These are phyloP conservation scores for Coemansia sp. DNA, from an alignment of 192 early-diverging fungal genomes.

Conservation along the genomic window DNA sequence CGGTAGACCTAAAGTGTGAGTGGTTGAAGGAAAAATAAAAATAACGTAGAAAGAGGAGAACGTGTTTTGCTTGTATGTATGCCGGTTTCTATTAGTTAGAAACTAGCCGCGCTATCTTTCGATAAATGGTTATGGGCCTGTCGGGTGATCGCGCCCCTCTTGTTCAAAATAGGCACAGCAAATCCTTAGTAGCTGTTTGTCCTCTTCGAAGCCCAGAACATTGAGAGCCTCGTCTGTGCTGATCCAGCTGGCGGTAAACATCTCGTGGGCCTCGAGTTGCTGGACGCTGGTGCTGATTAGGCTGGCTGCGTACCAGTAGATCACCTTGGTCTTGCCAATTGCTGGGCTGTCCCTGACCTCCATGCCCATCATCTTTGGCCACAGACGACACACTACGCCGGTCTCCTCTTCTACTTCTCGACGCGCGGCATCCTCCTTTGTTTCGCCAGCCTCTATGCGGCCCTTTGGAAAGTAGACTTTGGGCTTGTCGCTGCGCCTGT, in stretches of 20 bases:
- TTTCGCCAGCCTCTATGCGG: conserved; percentile 28
- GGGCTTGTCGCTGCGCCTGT: background rate
- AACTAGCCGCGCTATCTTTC: background rate
- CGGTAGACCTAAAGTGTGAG: background rate
- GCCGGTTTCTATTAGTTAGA: background rate
- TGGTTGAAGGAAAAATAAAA: background rate
- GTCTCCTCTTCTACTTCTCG: conserved; percentile 44
- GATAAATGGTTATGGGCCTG: background rate
- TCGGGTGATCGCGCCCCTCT: background rate
- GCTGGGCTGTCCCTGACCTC: conserved; percentile 19
- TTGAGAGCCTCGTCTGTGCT: conserved; percentile 1
- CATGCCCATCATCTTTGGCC: conserved; percentile 21
- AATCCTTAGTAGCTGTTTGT: conserved; percentile 8
- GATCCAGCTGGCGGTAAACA: conserved; percentile 22
- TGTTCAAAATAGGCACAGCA: conserved; percentile 1
- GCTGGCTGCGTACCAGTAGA: conserved; percentile 46
- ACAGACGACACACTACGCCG: conserved; percentile 28
- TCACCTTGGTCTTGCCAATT: conserved; percentile 25
- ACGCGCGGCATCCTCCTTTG: conserved; percentile 18
- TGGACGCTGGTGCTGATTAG: conserved; percentile 15
- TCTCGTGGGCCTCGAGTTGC: conserved; percentile 26
- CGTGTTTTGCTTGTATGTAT: background rate
- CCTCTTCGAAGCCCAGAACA: conserved; percentile 20
- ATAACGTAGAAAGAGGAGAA: no score
- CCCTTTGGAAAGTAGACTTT: conserved; percentile 41